These are phyloP conservation scores for Podila epicladia DNA, from an alignment of 192 early-diverging fungal genomes.

Conservation along the genomic window DNA sequence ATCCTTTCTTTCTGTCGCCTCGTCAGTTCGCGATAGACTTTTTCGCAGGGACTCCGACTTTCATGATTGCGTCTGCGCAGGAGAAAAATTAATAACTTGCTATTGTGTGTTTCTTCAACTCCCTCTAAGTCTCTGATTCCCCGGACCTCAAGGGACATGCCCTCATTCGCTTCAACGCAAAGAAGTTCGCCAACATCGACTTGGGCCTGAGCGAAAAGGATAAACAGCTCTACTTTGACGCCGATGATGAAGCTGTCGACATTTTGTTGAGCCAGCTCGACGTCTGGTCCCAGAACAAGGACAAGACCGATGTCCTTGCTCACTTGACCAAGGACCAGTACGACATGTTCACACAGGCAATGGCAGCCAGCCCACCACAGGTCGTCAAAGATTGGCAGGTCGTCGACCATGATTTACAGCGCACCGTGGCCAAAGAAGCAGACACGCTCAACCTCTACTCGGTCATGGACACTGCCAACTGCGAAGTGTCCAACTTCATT, in stretches of 20 bases:
- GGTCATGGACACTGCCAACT: not conserved
- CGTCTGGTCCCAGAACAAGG: constrained; percentile 36
- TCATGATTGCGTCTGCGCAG: too few relatives aligned
- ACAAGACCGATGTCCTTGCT: constrained; percentile 30
- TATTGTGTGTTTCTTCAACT: too few relatives aligned
- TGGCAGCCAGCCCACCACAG: constrained; percentile 15
- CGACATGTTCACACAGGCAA: constrained; percentile 14
- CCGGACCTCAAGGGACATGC: constrained; percentile 41
- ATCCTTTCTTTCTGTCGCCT: too few relatives aligned
- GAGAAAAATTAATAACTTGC: too few relatives aligned
- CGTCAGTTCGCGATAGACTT: too few relatives aligned
- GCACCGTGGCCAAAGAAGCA: constrained; percentile 29
- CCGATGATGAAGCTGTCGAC: constrained; percentile 10
- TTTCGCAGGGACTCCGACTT: too few relatives aligned
- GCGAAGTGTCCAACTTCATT: too few relatives aligned
- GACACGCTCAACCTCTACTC: constrained; percentile 9
- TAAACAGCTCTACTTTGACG: not conserved
- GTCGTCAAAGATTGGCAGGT: constrained; percentile 29
- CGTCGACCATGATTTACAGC: constrained; percentile 32
- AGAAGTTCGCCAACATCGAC: constrained; percentile 27
- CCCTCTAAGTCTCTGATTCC: constrained; percentile 4
- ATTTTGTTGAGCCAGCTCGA: constrained; percentile 32
- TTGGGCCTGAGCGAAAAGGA: constrained; percentile 10
- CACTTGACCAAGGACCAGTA: constrained; percentile 36
- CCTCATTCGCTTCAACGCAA: constrained; percentile 44